Base-by-base conservation (phyloP, 495 filamentous ascomycete species). In the Schizothecium vesticola region DNA sequence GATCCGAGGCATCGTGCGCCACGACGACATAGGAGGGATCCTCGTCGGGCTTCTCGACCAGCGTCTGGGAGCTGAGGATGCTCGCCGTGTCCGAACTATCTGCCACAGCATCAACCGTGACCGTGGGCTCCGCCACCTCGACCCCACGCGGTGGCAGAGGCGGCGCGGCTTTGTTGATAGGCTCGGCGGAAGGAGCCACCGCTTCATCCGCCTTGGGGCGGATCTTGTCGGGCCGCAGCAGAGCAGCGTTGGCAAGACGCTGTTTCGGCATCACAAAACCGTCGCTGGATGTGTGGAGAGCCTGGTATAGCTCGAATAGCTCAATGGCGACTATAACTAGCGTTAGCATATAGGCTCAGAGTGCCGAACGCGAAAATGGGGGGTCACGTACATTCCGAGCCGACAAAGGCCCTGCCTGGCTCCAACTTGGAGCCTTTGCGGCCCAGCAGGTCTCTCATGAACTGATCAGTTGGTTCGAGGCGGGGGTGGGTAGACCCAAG, bases 161-260 rank as follows among this genome's bases (percentile, higher is more conserved):
- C 11, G 73, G 76, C 3, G 65, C 69, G 29, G 69, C 71, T 22
- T 10, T 25, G 55, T 59, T 68, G 24, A 19, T 29, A 23, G 71
- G 43, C 3, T 57, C 63, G 10, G 63, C n/a, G 2, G 60, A 59
- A 5, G 28, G 24, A 11, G 68, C 63, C 8, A 59, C 16, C 3
- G 70, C 70, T 19, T 60, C 65, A 51, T 6, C 43, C 5, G 65
- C 61, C 19, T 59, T 61, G 11, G 67, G 59, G 11, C 71, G 66
- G 21, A 75, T 55, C 62, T 71, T 71, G 24, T 73, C 71, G 10
- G 76, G 71, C 21, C 73, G 64, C 33, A 77, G 65, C 58, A 79
- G 82, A 3, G 94, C 92, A 29, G 94, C 86, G 55, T 93, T 88
- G 23, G 94, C 94, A 69, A 98, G 85, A 69, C 95, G 90, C 63